Evolutionary conservation across 2,329 filamentous ascomycete genomes (phyloP).

Genomic region (Epichloe hybrida): DNA sequence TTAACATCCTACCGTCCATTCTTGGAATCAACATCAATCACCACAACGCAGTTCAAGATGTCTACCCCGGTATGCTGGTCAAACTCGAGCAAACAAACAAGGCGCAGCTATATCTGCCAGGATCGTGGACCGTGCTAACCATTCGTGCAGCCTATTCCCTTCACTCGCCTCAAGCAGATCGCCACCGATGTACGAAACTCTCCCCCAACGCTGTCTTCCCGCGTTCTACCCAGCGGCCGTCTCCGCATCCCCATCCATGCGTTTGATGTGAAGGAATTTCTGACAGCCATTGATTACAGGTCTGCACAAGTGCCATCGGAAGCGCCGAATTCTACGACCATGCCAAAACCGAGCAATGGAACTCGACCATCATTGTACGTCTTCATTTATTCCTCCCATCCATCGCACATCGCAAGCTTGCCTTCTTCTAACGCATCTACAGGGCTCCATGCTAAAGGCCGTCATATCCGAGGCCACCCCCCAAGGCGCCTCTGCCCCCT

Average conservation of each 20-base stretch:
- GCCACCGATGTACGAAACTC: constrained; percentile 56
- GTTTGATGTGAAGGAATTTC: neutral
- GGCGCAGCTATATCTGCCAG: neutral
- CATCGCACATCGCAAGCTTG: constrained; percentile 1
- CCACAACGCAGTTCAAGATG: constrained; percentile 16
- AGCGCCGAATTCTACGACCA: constrained; percentile 75
- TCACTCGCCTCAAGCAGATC: constrained; percentile 71
- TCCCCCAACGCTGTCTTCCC: neutral
- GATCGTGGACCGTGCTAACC: neutral
- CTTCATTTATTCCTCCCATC: constrained; percentile 1
- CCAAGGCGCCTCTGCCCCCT: constrained; percentile 40
- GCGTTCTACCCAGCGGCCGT: neutral
- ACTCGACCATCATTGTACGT: constrained; percentile 80
- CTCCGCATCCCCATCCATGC: neutral
- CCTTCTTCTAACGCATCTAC: neutral
- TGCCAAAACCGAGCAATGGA: constrained; percentile 73
- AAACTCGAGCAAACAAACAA: neutral
- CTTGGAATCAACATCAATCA: constrained; percentile 4
- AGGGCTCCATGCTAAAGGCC: constrained; percentile 66
- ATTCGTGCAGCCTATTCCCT: constrained; percentile 52
- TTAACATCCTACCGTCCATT: neutral
- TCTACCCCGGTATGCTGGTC: constrained; percentile 22
- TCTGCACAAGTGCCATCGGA: constrained; percentile 67
- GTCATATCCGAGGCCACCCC: constrained; percentile 64
- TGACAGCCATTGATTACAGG: constrained; percentile 35